Conservation (phyloP, 495 filamentous ascomycete genomes). For the Penicillium psychrofluorescens region DNA sequence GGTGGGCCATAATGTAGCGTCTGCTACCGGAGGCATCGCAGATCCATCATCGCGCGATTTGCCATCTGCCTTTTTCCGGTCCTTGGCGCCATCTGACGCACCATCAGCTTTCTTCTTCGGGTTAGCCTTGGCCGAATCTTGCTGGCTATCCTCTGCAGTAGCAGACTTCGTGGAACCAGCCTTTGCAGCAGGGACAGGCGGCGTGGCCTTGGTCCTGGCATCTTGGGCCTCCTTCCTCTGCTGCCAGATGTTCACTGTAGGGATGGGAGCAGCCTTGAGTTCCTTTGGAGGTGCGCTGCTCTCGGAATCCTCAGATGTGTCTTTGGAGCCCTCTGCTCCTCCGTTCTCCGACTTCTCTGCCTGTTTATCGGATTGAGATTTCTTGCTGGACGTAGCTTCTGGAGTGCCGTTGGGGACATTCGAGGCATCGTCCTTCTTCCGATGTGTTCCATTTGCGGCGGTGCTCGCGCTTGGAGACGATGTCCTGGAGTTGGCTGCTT, state of each 20-base stretch:
- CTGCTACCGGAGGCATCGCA: conserved; percentile 52
- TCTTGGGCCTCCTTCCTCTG: conserved; percentile 64
- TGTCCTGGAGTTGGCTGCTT: conserved; percentile 46
- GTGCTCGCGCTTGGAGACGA: conserved; percentile 62
- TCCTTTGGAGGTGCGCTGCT: conserved; percentile 52
- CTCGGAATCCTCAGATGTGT: conserved; percentile 14
- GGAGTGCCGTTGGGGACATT: conserved; percentile 58
- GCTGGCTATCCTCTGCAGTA: conserved; percentile 27
- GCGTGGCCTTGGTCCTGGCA: conserved; percentile 52
- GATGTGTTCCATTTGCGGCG: conserved; percentile 43
- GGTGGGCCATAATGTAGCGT: conserved; percentile 81
- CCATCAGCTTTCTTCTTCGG: conserved; percentile 41
- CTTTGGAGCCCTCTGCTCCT: conserved; percentile 19
- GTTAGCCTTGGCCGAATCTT: conserved; percentile 36
- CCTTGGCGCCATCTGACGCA: conserved; percentile 22
- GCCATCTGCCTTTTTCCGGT: conserved; percentile 35
- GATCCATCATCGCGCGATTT: conserved; percentile 36
- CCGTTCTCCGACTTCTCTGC: conserved; percentile 21
- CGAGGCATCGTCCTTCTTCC: conserved; percentile 65
- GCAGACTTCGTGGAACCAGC: conserved; percentile 26
- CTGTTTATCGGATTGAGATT: conserved; percentile 48
- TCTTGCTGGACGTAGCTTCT: conserved; percentile 60
- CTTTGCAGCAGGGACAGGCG: conserved; percentile 19
- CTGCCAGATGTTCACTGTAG: conserved; percentile 80
- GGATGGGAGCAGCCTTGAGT: conserved; percentile 73